phyloP scores from a whole-genome alignment of 2,329 filamentous ascomycete genomes.

The Dactylellina parvicollis region DNA sequence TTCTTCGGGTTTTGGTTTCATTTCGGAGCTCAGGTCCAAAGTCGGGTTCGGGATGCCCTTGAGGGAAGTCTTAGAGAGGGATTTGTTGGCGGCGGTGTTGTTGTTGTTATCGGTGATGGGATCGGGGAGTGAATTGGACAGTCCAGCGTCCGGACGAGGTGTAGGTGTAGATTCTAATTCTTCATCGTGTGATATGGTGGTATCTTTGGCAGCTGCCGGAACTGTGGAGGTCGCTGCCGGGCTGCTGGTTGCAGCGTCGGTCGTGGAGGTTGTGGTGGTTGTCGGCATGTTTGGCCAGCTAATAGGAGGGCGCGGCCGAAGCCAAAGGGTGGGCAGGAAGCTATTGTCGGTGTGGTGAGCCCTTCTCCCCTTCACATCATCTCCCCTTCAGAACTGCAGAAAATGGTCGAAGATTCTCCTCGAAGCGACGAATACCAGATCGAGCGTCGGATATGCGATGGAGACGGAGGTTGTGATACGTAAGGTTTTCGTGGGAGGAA shows the following conservation, averaged over 20 bases:
- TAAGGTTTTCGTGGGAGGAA: conserved; percentile 8
- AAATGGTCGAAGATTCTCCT: not conserved
- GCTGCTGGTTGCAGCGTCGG: conserved; percentile 18
- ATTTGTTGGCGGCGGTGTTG: not conserved
- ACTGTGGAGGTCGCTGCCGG: not conserved
- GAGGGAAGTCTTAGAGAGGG: not conserved
- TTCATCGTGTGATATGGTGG: conserved; percentile 10
- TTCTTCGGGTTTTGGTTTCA: conserved; percentile 9
- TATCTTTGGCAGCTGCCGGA: conserved; percentile 9
- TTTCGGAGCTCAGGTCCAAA: not conserved
- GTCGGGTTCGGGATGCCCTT: not conserved
- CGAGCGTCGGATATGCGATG: conserved; percentile 19
- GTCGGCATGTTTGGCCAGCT: conserved; percentile 36
- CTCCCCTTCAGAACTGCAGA: conserved; percentile 11
- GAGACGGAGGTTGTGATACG: not conserved
- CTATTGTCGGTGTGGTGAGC: conserved; percentile 25
- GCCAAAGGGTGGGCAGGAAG: not conserved
- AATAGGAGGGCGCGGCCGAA: conserved; percentile 20
- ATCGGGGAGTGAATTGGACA: conserved; percentile 1
- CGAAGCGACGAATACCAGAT: not conserved
- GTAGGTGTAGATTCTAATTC: conserved; percentile 18
- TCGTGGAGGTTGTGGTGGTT: conserved; percentile 29
- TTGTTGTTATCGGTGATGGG: conserved; percentile 2
- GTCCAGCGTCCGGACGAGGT: conserved; percentile 18
- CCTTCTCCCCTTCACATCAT: conserved; percentile 43